A percentile compares a stretch with the other conserved stretches of the same genome.
Evolutionary conservation across 73 alveolate species (phyloP).

Genomic region (Effrenium voratum): DNA sequence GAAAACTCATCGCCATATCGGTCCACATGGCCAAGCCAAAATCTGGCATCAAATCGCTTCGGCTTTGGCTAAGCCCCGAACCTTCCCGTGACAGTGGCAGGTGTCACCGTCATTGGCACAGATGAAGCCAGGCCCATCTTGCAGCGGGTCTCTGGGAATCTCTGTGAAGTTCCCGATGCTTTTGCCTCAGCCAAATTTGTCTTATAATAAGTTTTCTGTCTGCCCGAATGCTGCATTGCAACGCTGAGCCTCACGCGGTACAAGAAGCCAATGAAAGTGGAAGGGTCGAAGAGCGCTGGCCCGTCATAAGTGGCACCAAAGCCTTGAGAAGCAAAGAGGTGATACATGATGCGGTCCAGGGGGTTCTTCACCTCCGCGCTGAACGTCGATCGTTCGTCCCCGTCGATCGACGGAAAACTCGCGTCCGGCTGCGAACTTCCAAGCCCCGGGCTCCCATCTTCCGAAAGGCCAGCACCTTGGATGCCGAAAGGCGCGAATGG

Average conservation of each 20-base stretch:
- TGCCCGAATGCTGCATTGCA: not conserved
- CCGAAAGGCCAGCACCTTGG: too few relatives aligned
- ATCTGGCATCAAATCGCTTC: not conserved
- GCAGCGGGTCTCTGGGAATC: constrained; percentile 55
- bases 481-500: too few relatives aligned
- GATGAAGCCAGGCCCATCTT: constrained; percentile 67
- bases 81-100: constrained; percentile 60
- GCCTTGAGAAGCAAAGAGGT: constrained; percentile 72
- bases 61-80: not conserved
- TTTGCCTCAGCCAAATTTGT: constrained; percentile 47
- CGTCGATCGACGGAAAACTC: too few relatives aligned
- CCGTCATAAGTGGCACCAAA: constrained; percentile 57
- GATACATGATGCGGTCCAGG: constrained; percentile 56
- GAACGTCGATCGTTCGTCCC: too few relatives aligned
- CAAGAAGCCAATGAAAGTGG: constrained; percentile 49
- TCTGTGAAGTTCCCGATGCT: constrained; percentile 68
- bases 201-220: too few relatives aligned
- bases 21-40: too few relatives aligned
- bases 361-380: constrained; percentile 45
- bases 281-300: constrained; percentile 50
- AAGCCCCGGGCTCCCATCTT: too few relatives aligned
- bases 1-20: too few relatives aligned
- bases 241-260: not conserved
- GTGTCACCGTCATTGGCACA: constrained; percentile 62
- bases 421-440: too few relatives aligned